These are phyloP conservation scores for Ajuga chamaepitys DNA, from an alignment of 257 asterid genomes.

Conservation along the genomic window DNA sequence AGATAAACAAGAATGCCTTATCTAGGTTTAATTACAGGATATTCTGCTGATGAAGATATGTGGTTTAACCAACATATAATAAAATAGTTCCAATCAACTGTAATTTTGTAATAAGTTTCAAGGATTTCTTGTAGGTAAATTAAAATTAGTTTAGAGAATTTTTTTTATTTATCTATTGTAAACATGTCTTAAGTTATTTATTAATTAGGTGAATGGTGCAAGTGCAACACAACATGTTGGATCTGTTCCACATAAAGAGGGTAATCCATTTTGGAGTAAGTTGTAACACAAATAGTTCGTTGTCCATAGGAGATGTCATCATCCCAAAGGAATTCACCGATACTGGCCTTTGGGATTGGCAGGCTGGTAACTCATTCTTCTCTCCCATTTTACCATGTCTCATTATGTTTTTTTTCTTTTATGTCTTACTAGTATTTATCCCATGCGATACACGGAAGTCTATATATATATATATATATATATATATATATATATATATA, in stretches of 20 bases:
- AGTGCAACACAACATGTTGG: slow-evolving; percentile 68
- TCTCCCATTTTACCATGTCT: too few species aligned
- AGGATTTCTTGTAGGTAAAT: too few species aligned
- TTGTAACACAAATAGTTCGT: slow-evolving; percentile 50
- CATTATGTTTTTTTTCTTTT: too few species aligned
- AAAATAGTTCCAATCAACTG: too few species aligned
- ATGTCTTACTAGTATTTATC: too few species aligned
- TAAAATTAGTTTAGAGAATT: too few species aligned
- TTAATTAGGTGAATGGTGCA: slow-evolving; percentile 58
- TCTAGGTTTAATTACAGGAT: slow-evolving; percentile 48
- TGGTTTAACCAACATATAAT: too few species aligned
- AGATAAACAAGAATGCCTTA: slow-evolving; percentile 32
- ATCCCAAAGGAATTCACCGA: slow-evolving; percentile 44
- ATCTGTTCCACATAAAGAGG: slow-evolving; percentile 37
- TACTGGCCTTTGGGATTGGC: slow-evolving; percentile 69
- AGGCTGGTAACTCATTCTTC: slow-evolving; percentile 27
- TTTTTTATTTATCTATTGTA: neutral
- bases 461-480: too few species aligned
- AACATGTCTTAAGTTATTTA: too few species aligned
- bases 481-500: too few species aligned
- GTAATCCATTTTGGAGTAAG: slow-evolving; percentile 57
- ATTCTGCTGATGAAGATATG: slow-evolving; percentile 43
- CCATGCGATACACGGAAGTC: too few species aligned
- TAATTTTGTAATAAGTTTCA: too few species aligned
- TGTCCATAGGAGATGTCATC: slow-evolving; percentile 52